These are phyloP conservation scores for Claviceps maximensis DNA, from an alignment of 2,329 filamentous ascomycete species.

Conservation along the genomic window DNA sequence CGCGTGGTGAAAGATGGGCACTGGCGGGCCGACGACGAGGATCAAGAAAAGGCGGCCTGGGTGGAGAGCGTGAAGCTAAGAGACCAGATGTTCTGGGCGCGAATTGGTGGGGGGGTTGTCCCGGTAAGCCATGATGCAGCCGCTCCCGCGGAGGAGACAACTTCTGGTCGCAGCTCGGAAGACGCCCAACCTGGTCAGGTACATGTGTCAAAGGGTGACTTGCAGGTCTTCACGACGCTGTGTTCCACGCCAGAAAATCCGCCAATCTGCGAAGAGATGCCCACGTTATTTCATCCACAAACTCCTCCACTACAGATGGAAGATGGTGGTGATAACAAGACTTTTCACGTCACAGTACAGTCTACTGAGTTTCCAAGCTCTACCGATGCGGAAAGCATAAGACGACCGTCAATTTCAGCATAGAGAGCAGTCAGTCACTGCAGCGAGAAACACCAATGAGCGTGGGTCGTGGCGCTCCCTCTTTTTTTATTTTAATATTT, in stretches of 20 bases:
- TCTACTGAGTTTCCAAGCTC: conserved; percentile 3
- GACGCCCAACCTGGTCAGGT: neutral
- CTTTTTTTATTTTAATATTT: neutral
- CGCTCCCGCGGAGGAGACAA: conserved; percentile 3
- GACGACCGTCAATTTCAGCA: conserved; percentile 13
- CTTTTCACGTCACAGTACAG: conserved; percentile 15
- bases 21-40: conserved; percentile 70
- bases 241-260: conserved; percentile 2
- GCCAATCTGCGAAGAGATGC: neutral
- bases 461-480: too few relatives aligned
- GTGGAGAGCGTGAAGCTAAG: conserved; percentile 82
- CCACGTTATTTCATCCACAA: conserved; percentile 6
- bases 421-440: neutral
- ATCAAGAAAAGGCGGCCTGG: conserved; percentile 81
- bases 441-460: neutral
- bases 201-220: neutral
- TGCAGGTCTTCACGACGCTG: neutral
- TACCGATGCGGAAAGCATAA: conserved; percentile 6
- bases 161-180: neutral
- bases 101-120: conserved; percentile 81
- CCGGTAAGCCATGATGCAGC: conserved; percentile 36
- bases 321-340: conserved; percentile 7
- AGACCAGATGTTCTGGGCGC: conserved; percentile 95
- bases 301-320: conserved; percentile 20
- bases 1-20: conserved; percentile 87